Evolutionary conservation across 1,139 yeast genomes (phyloP), one percentile per base, ranked within the genome.

Genomic region (Blastobotrys indianensis): DNA sequence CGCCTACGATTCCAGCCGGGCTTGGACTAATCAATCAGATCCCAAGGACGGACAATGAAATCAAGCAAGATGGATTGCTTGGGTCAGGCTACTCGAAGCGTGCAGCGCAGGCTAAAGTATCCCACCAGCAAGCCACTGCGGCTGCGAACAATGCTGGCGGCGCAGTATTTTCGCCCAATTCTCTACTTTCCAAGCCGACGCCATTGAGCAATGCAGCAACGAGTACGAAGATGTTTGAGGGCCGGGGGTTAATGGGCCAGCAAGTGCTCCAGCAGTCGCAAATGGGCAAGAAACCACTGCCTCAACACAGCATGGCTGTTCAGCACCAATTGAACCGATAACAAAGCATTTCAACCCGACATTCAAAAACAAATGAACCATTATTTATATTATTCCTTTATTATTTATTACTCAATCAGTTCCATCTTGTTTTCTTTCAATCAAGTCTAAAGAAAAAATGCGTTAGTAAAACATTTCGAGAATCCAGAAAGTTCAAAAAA

Each of bases 91-190:
- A 41, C 32, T 44, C 33, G 30, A 38, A 47, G 31, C 9, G 30
- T 12, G 35, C 34, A 16, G 16, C n/a, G 11, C 20, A 30, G 28
- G 41, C 41, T 2, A 29, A 31, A 38, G n/a, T 35, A 12, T n/a
- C 36, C 33, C 44, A 36, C 25, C 44, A 41, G 9, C 42, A 31
- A 25, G 32, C 32, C 15, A 23, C 12, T 7, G 32, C 41, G 2
- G 32, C 37, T 11, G 23, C 37, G 28, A 23, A 38, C 39, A 33
- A 17, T 17, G 16, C 38, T 12, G 40, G 34, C 17, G 39, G 41
- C 1, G 31, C 46, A 2, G 23, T 37, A 20, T 46, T 51, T 36
- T 43, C 49, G 32, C 50, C 51, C 8, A 51, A 51, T 37, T 50
- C 53, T 3, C 43, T 51, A 16, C 49, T 51, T 23, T 49, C 49